Percentiles rank a stretch among this genome's conserved stretches.
Conservation (phyloP, 176 grass and related monocot species). For the Elaeis guineensis region DNA sequence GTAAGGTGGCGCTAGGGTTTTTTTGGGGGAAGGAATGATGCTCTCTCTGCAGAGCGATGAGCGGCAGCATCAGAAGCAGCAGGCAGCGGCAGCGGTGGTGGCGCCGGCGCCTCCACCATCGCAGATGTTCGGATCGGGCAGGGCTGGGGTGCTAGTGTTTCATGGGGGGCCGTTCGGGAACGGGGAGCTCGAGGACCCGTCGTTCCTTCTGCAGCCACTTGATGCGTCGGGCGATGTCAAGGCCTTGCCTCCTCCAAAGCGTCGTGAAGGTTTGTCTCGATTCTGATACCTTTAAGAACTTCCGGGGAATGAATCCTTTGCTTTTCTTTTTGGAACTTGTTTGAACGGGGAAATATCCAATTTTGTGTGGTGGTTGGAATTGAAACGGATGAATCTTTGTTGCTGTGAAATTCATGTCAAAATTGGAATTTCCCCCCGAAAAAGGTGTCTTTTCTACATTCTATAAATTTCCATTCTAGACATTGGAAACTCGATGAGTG, state of each 20-base stretch:
- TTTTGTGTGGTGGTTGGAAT: too few relatives aligned
- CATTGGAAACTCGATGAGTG: too few relatives aligned
- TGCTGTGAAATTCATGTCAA: too few relatives aligned
- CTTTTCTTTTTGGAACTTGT: too few relatives aligned
- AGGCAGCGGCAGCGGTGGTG: not conserved
- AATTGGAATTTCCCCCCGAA: too few relatives aligned
- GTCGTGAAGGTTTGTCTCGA: conserved; percentile 4
- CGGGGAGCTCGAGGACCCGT: not conserved
- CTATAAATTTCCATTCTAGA: too few relatives aligned
- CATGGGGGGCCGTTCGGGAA: not conserved
- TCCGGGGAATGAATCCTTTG: too few relatives aligned
- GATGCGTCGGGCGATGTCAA: not conserved
- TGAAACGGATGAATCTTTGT: too few relatives aligned
- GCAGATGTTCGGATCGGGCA: conserved; percentile 4
- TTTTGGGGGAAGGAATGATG: not conserved
- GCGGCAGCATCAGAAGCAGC: conserved; percentile 2
- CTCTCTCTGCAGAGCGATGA: conserved; percentile 9
- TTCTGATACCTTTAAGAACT: too few relatives aligned
- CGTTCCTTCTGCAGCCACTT: not conserved
- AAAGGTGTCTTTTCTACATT: too few relatives aligned
- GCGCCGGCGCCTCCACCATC: not conserved
- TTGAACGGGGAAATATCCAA: too few relatives aligned
- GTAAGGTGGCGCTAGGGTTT: too few relatives aligned
- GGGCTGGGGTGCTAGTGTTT: not conserved
- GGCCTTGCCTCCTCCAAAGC: not conserved